Conservation (phyloP, 306 rosid species). For the Datisca glomerata region DNA sequence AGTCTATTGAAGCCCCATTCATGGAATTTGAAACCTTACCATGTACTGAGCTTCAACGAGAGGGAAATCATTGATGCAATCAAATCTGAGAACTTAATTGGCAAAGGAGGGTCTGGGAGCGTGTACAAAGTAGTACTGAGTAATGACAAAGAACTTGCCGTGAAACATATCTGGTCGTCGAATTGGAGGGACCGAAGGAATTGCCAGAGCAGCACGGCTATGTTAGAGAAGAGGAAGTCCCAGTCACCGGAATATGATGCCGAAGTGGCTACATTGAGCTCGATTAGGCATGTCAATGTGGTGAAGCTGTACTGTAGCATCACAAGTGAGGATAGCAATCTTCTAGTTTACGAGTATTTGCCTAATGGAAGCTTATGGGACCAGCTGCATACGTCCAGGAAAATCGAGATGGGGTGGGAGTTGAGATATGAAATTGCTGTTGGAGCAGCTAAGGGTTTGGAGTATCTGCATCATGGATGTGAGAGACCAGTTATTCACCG, state of each 20-base stretch:
- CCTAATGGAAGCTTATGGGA: constrained; percentile 93
- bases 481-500: constrained; percentile 70
- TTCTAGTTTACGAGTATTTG: constrained; percentile 78
- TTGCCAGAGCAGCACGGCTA: constrained; percentile 41
- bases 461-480: constrained; percentile 76
- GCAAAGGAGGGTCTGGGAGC: constrained; percentile 86
- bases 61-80: constrained; percentile 47
- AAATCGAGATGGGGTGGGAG: constrained; percentile 62
- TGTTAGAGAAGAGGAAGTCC: constrained; percentile 26
- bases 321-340: constrained; percentile 72
- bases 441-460: constrained; percentile 87
- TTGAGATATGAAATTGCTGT: constrained; percentile 66
- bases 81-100: constrained; percentile 53
- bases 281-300: constrained; percentile 79
- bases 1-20: constrained; percentile 29
- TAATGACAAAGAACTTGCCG: constrained; percentile 54
- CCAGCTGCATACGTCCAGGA: constrained; percentile 42
- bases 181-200: constrained; percentile 21
- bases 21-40: constrained; percentile 72
- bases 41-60: constrained; percentile 47
- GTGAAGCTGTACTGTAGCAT: constrained; percentile 88
- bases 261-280: constrained; percentile 78
- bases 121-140: constrained; percentile 54
- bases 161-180: constrained; percentile 68
- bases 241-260: constrained; percentile 53